Percentiles rank a stretch among this genome's conserved stretches.
Evolutionary conservation across 805 yeast genomes (phyloP).

Genomic region (Pichia gijzeniarum): DNA sequence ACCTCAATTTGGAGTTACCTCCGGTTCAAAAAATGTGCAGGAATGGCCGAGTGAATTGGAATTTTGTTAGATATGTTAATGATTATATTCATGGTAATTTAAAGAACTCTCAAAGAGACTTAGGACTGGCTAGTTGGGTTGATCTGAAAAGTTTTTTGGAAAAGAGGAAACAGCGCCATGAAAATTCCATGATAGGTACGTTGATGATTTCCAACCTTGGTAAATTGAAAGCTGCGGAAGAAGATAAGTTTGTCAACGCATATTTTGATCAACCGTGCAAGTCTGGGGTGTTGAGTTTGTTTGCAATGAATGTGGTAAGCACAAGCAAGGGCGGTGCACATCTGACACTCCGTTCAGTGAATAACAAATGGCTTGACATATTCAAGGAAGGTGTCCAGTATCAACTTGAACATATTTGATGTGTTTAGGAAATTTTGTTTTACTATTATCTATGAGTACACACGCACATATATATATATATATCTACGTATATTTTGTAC

Average conservation of each 20-base stretch:
- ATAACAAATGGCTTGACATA: conserved; percentile 7
- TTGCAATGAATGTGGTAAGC: conserved; percentile 12
- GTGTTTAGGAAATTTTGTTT: too few species aligned
- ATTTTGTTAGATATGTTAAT: conserved; percentile 10
- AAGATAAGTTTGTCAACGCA: conserved; percentile 5
- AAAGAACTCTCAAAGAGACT: conserved; percentile 9
- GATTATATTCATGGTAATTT: conserved; percentile 10
- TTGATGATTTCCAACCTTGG: conserved; percentile 10
- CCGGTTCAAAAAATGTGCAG: conserved; percentile 5
- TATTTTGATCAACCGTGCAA: conserved; percentile 14
- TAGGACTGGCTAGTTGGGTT: conserved; percentile 11
- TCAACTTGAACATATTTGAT: conserved; percentile 1
- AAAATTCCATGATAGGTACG: conserved; percentile 15
- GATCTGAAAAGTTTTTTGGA: conserved; percentile 9
- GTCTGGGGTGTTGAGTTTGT: conserved; percentile 11
- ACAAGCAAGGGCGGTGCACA: conserved; percentile 9
- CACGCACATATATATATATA: neutral
- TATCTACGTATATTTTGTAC: neutral
- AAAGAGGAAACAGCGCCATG: conserved; percentile 2
- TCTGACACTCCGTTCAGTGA: conserved; percentile 5
- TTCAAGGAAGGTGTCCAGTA: conserved; percentile 5
- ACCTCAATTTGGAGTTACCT: conserved; percentile 10
- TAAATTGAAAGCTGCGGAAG: neutral
- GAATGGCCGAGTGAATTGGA: conserved; percentile 9
- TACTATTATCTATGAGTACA: too few species aligned